A percentile compares a stretch with the other conserved stretches of the same genome.
phyloP scores from a whole-genome alignment of 495 filamentous ascomycete species.

The Trichoderma reesei region DNA sequence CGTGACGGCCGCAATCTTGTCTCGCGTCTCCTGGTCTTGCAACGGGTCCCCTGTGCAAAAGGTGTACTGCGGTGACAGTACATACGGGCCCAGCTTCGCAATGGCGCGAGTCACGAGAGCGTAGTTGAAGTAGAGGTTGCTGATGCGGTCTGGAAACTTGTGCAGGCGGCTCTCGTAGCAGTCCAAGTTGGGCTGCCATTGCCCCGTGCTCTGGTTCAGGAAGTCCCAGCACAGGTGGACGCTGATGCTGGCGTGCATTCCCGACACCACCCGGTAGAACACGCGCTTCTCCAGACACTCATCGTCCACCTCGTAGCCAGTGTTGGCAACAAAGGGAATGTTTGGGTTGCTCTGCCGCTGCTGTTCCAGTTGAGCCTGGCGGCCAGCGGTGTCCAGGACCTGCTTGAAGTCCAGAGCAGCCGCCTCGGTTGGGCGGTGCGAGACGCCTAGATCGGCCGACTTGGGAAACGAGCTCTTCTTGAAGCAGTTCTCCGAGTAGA shows the following conservation, averaged over 20 bases:
- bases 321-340: conserved; percentile 38
- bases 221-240: conserved; percentile 96
- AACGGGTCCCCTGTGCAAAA: conserved; percentile 80
- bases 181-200: conserved; percentile 84
- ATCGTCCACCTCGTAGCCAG: conserved; percentile 65
- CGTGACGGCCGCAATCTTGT: conserved; percentile 66
- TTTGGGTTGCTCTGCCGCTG: conserved; percentile 43
- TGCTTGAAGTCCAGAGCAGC: conserved; percentile 78
- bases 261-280: conserved; percentile 87
- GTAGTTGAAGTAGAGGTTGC: conserved; percentile 98
- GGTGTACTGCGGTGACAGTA: conserved; percentile 57
- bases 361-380: conserved; percentile 45
- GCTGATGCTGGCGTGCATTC: conserved; percentile 96
- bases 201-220: conserved; percentile 85
- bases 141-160: conserved; percentile 77
- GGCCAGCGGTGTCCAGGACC: conserved; percentile 63
- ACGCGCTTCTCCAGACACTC: conserved; percentile 95
- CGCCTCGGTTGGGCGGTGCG: conserved; percentile 37
- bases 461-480: conserved; percentile 53
- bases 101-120: conserved; percentile 83
- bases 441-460: conserved; percentile 32
- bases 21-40: conserved; percentile 70
- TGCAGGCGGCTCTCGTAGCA: conserved; percentile 85
- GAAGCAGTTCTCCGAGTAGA: conserved; percentile 97
- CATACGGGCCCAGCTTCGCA: conserved; percentile 78